Evolutionary conservation across 352 stramenopile genomes (phyloP), one percentile per base, ranked within the genome.

Genomic region (Phytophthora citrophthora): DNA sequence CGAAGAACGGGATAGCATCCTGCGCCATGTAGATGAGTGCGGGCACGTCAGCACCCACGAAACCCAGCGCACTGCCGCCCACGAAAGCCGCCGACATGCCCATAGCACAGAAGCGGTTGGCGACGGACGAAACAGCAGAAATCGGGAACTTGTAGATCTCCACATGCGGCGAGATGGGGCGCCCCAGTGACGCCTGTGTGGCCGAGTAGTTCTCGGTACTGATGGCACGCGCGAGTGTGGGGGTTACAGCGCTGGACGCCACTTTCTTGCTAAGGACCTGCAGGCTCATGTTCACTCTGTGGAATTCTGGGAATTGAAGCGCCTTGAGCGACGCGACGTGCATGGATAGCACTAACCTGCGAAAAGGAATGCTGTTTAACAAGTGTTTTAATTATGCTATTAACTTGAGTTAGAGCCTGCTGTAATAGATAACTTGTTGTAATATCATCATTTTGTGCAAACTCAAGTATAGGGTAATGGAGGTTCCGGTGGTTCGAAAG

Each of bases 71-170:
- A 34, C 81, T 91, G 26, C 91, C 70, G 18, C 84, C 82, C 13
- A 77, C 77, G 57, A 91, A 86, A 34, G 95, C 96, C 26, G 93
- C 76, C 6, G 88, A 84, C 43, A 99, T 82, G 27, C 74, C 76
- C 15, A 96, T 74, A 32, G 89, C 94, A 9, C 94, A 97, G 45
- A 98, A 81, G 46, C 97, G 94, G 70, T 98, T 98, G 23, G 90
- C 94, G 76, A 99, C 98, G 29, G 90, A 98, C 27, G 90, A 88
- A n/a, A 99, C 61, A 31, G 96, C 96, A 20, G 81, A 87, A 15
- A 98, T 73, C 4, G 96, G 96, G 67, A 98, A 98, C 48, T 89
- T 81, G 82, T 99, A 99, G 70, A 99, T 96, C 45, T 86, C 96
- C 38, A 99, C 94, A 74, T 99, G 93, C n/a, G 97, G 97, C 51